Conservation (phyloP, 768 basidiomycete genomes). For the Boletus insuetus region DNA sequence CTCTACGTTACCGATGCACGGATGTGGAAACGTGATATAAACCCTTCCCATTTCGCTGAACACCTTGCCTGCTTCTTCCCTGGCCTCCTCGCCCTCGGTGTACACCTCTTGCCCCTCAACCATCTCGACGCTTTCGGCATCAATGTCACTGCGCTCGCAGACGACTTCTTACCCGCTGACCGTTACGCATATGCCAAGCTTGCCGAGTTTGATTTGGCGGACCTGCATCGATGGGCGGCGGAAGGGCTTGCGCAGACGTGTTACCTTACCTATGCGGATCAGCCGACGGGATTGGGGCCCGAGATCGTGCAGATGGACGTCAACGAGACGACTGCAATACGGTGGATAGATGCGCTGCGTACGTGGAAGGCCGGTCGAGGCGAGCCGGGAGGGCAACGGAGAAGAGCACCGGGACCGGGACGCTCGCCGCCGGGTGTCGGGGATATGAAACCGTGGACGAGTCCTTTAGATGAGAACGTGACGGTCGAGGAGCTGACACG, state of each 20-base stretch:
- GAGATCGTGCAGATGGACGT: slow-evolving; percentile 38
- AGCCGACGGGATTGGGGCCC: slow-evolving; percentile 63
- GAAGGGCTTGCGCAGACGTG: slow-evolving; percentile 75
- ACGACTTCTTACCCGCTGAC: slow-evolving; percentile 18
- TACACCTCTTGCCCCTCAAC: slow-evolving; percentile 56
- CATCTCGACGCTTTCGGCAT: slow-evolving; percentile 48
- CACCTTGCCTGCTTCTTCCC: slow-evolving; percentile 79
- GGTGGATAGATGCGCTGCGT: slow-evolving; percentile 35
- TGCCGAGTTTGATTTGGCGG: slow-evolving; percentile 45
- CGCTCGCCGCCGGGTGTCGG: slow-evolving; percentile 50
- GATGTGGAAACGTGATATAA: slow-evolving; percentile 19
- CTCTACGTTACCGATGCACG: slow-evolving; percentile 61
- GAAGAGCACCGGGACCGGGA: slow-evolving; percentile 26
- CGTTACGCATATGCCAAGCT: slow-evolving; percentile 37
- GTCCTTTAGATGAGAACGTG: background rate
- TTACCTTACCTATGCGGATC: slow-evolving; percentile 68
- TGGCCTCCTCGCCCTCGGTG: slow-evolving; percentile 72
- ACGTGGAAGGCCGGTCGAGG: slow-evolving; percentile 37
- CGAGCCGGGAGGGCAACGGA: background rate
- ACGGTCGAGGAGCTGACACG: background rate
- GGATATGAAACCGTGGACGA: slow-evolving; percentile 29
- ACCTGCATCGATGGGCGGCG: slow-evolving; percentile 73
- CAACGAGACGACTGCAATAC: slow-evolving; percentile 10
- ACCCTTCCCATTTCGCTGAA: slow-evolving; percentile 53
- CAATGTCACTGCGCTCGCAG: slow-evolving; percentile 36